Conservation (phyloP, 192 early-diverging fungal species). For the Linnemannia hyalina region DNA sequence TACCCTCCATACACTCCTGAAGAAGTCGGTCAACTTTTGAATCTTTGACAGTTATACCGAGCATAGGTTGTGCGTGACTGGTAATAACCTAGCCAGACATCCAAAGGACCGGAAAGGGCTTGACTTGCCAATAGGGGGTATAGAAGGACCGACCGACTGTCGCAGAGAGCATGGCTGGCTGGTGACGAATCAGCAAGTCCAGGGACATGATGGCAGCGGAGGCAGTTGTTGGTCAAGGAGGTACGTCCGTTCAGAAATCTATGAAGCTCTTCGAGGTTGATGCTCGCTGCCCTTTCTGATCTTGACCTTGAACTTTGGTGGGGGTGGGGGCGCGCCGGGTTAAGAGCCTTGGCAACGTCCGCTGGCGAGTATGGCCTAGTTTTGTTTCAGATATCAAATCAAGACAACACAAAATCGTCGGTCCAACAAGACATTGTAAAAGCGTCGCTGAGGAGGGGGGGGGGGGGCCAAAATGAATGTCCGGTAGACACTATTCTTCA, state of each 20-base stretch:
- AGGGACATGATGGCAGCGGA: constrained; percentile 71
- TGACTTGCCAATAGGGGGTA: constrained; percentile 71
- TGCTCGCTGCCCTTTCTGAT: constrained; percentile 72
- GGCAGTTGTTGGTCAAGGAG: constrained; percentile 55
- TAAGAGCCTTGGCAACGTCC: constrained; percentile 4
- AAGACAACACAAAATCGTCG: too few relatives aligned
- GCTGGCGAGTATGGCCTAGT: constrained; percentile 6
- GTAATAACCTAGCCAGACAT: constrained; percentile 93
- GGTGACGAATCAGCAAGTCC: constrained; percentile 86
- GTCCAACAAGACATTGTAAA: too few relatives aligned
- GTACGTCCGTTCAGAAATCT: constrained; percentile 65
- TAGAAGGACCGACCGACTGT: constrained; percentile 93
- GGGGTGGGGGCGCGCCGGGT: constrained; percentile 49
- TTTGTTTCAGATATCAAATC: too few relatives aligned
- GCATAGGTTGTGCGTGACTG: constrained; percentile 84
- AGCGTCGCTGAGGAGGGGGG: too few relatives aligned
- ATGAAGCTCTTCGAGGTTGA: constrained; percentile 74
- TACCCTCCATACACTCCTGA: too few relatives aligned
- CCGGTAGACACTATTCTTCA: too few relatives aligned
- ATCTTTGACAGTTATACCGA: too few relatives aligned
- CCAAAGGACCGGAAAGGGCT: constrained; percentile 74
- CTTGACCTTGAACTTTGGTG: constrained; percentile 73
- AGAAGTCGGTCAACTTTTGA: too few relatives aligned
- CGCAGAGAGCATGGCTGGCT: constrained; percentile 78
- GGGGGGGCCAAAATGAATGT: too few relatives aligned